phyloP scores from a whole-genome alignment of 116 monocot genomes.

The Phalaenopsis hybrid region DNA sequence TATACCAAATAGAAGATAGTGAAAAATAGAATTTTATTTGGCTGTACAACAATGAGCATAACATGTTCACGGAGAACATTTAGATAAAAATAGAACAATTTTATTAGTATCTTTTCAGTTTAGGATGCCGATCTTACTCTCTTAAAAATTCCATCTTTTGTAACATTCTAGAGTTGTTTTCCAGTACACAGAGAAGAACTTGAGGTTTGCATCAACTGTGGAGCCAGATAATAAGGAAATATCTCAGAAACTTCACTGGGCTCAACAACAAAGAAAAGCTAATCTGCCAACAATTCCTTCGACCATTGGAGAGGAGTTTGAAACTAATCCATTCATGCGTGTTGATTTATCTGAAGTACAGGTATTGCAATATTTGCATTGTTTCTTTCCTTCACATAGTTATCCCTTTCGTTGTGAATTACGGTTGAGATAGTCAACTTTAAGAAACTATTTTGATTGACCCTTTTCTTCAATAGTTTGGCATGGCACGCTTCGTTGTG shows the following conservation, averaged over 20 bases:
- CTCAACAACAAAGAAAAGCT: conserved; percentile 46
- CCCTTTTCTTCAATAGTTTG: background rate
- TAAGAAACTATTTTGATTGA: background rate
- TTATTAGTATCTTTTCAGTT: background rate
- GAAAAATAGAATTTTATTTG: background rate
- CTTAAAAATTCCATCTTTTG: background rate
- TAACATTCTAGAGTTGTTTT: conserved; percentile 3
- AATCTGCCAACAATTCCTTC: conserved; percentile 83
- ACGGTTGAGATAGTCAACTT: background rate
- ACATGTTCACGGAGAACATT: background rate
- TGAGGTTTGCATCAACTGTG: conserved; percentile 74
- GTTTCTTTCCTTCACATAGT: background rate
- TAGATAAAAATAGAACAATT: background rate
- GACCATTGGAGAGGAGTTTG: conserved; percentile 74
- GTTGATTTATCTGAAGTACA: conserved; percentile 82
- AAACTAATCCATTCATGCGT: conserved; percentile 96
- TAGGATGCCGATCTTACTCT: background rate
- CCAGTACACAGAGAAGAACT: conserved; percentile 90
- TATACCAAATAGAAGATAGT: background rate
- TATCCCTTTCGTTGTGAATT: background rate
- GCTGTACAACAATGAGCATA: background rate
- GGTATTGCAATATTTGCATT: conserved; percentile 22
- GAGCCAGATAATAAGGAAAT: conserved; percentile 79
- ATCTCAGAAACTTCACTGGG: conserved; percentile 65
- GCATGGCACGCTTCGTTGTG: background rate